phyloP scores from a whole-genome alignment of 2,329 filamentous ascomycete genomes.

The Trichoderma aggressivum region DNA sequence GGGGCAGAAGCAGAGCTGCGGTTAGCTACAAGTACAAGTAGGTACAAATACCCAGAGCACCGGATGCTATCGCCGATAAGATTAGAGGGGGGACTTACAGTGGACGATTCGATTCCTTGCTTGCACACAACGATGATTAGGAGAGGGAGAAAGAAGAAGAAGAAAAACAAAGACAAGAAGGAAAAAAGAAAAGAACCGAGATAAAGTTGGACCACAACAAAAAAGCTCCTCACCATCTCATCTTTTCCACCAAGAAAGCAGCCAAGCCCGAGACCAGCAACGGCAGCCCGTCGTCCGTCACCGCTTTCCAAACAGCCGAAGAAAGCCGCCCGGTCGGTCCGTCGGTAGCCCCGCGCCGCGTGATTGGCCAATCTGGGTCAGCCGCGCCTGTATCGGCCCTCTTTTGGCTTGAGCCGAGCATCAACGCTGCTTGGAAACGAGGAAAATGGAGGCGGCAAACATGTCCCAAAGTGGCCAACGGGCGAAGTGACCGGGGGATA shows the following conservation, averaged over 20 bases:
- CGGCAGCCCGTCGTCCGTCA: conserved; percentile 3
- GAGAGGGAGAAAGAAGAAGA: neutral
- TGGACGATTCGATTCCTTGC: neutral
- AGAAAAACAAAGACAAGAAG: neutral
- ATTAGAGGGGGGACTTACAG: neutral
- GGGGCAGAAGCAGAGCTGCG: conserved; percentile 2
- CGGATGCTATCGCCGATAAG: neutral
- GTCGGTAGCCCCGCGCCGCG: conserved; percentile 20
- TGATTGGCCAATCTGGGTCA: conserved; percentile 32
- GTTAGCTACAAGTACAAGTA: neutral
- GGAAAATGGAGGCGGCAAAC: neutral
- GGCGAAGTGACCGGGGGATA: neutral
- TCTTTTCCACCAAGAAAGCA: neutral
- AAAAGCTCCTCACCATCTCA: neutral
- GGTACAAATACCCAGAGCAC: too few species aligned
- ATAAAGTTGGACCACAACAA: neutral
- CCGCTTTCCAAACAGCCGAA: conserved; percentile 31
- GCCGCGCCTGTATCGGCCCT: conserved; percentile 13
- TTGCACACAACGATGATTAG: neutral
- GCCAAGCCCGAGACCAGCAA: neutral
- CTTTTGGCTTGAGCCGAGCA: neutral
- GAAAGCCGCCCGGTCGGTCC: conserved; percentile 32
- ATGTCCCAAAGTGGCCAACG: neutral
- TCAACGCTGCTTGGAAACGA: neutral
- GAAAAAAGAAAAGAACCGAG: neutral